Base-by-base conservation (phyloP, 768 basidiomycete genomes). In the Tricholoma sp. region DNA sequence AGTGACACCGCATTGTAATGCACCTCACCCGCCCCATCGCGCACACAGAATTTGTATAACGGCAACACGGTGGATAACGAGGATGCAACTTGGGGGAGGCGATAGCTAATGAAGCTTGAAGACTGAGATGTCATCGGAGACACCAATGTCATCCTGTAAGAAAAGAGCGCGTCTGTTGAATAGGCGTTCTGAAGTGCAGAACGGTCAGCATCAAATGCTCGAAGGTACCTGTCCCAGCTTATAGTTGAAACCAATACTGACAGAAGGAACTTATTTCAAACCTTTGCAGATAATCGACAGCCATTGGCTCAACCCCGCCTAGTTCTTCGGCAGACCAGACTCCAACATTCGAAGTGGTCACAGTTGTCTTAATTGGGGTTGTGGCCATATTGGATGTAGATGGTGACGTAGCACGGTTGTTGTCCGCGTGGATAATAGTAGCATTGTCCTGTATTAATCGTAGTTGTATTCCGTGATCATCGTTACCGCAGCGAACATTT, bases 161-260 rank as follows among this genome's bases (percentile, higher is more conserved):
- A 69, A 52, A 74, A 66, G 9, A 66, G 43, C 1, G 72, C 69
- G 24, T 68, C 54, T 16, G 64, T 60, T 3, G 69, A 60, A 43
- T 72, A 74, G 12, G 69, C 70, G 47, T 35, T 54, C 31, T 45
- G 50, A 22, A 74, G 66, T 19, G 55, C 59, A 2, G 62, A 55
- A 0, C 66, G 62, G 50, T 69, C 64, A 32, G 60, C 41, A 54
- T 72, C 71, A 53, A 74, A 72, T 0, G 63, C 34, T 35, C 54
- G 37, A 31, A 69, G 62, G 50, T 68, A 72, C 51, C 63, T 64
- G 18, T 34, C 5, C 24, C 19, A 43, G 9, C 8, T 22, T 21
- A 61, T 65, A 2, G 29, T 43, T 29, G 57, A 46, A 12, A 52
- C 24, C 21, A 35, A 22, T 18, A 11, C 11, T 19, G n/a, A 10